Evolutionary conservation across 2,329 filamentous ascomycete genomes (phyloP).

Genomic region (Paracorniculantispora psalliotae): DNA sequence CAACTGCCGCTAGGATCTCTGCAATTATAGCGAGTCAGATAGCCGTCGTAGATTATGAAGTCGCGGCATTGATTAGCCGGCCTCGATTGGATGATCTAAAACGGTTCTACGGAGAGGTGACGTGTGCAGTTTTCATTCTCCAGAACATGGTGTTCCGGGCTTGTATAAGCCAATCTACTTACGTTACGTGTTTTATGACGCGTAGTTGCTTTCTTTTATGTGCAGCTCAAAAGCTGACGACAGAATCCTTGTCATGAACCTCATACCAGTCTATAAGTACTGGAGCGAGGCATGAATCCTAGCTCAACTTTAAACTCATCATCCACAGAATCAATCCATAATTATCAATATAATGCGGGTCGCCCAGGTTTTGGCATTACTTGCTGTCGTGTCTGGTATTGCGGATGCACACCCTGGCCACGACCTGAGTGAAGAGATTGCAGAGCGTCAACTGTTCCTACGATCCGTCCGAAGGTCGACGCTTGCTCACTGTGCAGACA

Average conservation of each 20-base stretch:
- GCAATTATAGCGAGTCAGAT: neutral
- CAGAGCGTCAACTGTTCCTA: constrained; percentile 43
- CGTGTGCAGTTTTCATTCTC: too few relatives aligned
- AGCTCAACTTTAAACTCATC: neutral
- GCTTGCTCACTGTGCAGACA: constrained; percentile 41
- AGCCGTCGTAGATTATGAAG: neutral
- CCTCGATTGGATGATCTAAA: too few relatives aligned
- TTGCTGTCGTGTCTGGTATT: neutral
- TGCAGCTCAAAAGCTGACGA: too few relatives aligned
- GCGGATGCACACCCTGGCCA: constrained; percentile 40
- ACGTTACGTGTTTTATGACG: too few relatives aligned
- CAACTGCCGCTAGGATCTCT: neutral
- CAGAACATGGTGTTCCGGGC: too few relatives aligned
- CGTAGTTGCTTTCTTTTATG: too few relatives aligned
- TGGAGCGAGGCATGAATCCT: too few relatives aligned
- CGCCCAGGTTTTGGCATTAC: neutral
- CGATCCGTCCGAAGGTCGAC: constrained; percentile 33
- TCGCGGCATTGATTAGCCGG: too few relatives aligned
- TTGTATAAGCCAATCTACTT: too few relatives aligned
- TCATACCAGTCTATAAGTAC: too few relatives aligned
- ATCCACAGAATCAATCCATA: neutral
- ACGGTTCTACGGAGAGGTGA: too few relatives aligned
- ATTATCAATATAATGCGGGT: neutral
- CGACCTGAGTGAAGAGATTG: constrained; percentile 42
- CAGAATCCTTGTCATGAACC: too few relatives aligned